Conservation (phyloP, 192 early-diverging fungal genomes). For the Mortierella hygrophila region DNA sequence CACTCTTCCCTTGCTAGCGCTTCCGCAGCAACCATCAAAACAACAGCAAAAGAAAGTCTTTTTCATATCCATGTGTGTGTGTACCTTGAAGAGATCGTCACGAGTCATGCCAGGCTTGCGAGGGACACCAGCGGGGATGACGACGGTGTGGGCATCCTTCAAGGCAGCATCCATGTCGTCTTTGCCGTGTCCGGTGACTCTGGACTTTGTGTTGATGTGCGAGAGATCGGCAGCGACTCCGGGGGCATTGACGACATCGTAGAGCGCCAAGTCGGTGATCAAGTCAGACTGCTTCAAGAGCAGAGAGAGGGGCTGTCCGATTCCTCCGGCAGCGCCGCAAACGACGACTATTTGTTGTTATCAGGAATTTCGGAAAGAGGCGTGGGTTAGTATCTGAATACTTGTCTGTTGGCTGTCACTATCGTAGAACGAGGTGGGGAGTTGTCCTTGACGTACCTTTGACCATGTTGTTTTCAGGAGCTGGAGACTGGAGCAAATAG, state of each 20-base stretch:
- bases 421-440: neutral
- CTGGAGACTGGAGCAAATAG: slow-evolving; percentile 14
- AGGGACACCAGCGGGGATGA: slow-evolving; percentile 98
- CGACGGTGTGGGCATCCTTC: slow-evolving; percentile 81
- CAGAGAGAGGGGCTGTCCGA: slow-evolving; percentile 97
- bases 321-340: slow-evolving; percentile 91
- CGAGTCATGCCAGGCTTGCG: slow-evolving; percentile 99
- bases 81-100: slow-evolving; percentile 95
- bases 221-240: slow-evolving; percentile 97
- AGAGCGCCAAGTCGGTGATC: slow-evolving; percentile 90
- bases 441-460: slow-evolving; percentile 16
- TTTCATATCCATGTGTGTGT: neutral
- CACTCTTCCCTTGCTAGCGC: too few relatives aligned
- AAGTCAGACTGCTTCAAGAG: slow-evolving; percentile 92
- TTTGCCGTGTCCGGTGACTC: slow-evolving; percentile 83
- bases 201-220: slow-evolving; percentile 90
- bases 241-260: slow-evolving; percentile 96
- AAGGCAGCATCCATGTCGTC: slow-evolving; percentile 84
- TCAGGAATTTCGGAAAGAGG: neutral
- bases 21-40: too few relatives aligned
- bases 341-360: slow-evolving; percentile 70
- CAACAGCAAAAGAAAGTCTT: neutral
- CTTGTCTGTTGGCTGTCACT: neutral
- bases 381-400: neutral
- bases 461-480: slow-evolving; percentile 25